Evolutionary conservation across 345 rosid species (phyloP).

Genomic region (Viola odorata): DNA sequence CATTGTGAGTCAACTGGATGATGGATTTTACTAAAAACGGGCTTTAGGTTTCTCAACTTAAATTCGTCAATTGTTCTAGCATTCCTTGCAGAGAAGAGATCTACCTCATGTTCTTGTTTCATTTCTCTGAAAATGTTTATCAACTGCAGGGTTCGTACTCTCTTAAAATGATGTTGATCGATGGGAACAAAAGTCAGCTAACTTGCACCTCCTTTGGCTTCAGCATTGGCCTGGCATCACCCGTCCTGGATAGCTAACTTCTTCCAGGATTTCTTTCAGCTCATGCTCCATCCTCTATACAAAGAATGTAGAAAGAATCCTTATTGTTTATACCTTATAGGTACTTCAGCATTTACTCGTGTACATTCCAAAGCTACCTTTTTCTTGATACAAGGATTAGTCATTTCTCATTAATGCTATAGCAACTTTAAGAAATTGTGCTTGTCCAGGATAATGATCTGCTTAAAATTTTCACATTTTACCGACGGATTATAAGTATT

Average conservation of each 20-base stretch:
- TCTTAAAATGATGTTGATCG: slow-evolving; percentile 81
- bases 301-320: slow-evolving; percentile 8
- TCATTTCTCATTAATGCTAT: background rate
- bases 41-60: no score
- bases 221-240: slow-evolving; percentile 54
- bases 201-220: slow-evolving; percentile 82
- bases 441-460: no score
- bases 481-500: no score
- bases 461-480: no score
- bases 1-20: no score
- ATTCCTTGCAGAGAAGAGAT: no score
- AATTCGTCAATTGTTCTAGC: no score
- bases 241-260: slow-evolving; percentile 50
- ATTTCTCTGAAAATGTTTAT: background rate
- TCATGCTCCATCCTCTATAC: background rate
- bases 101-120: background rate
- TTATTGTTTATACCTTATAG: slow-evolving; percentile 4
- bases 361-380: background rate
- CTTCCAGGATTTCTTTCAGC: slow-evolving; percentile 2
- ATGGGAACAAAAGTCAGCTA: slow-evolving; percentile 39
- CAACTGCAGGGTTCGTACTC: slow-evolving; percentile 71
- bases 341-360: background rate
- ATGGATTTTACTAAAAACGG: no score
- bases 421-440: background rate
- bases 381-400: background rate